Evolutionary conservation across 106 monocot species (phyloP).

Genomic region (Agapanthus africanus): DNA sequence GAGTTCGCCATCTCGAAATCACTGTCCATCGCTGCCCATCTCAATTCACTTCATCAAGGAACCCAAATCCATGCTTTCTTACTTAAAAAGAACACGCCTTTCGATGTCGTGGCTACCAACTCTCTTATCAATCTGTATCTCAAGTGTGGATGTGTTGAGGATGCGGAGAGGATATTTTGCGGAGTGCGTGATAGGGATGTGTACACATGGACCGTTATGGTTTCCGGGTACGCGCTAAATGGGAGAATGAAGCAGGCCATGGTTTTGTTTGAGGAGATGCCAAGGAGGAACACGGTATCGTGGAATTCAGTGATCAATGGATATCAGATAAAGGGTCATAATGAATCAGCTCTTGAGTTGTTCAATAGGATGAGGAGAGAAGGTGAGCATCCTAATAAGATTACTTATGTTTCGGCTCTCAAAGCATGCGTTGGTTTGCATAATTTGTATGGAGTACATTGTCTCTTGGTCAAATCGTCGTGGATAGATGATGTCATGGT

Average conservation of each 20-base stretch:
- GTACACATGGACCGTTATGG: conserved; percentile 30
- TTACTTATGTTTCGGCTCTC: conserved; percentile 22
- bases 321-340: conserved; percentile 14
- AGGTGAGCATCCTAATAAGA: conserved; percentile 14
- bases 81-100: conserved; percentile 21
- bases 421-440: conserved; percentile 18
- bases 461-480: conserved; percentile 19
- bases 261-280: conserved; percentile 22
- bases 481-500: conserved; percentile 20
- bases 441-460: conserved; percentile 15
- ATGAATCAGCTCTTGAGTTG: conserved; percentile 18
- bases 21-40: conserved; percentile 7
- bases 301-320: conserved; percentile 29
- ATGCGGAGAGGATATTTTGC: conserved; percentile 24
- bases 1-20: conserved; percentile 19
- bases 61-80: conserved; percentile 29
- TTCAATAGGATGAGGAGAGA: conserved; percentile 23
- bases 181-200: conserved; percentile 22
- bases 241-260: conserved; percentile 14
- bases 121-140: conserved; percentile 25
- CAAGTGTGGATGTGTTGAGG: conserved; percentile 16
- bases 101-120: conserved; percentile 26
- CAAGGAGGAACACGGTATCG: conserved; percentile 21
- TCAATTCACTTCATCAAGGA: conserved; percentile 18
- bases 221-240: conserved; percentile 18